Percentiles rank a stretch among this genome's conserved stretches.
Conservation (phyloP, 1,284 basidiomycete species). For the Afroboletus lepidellus region DNA sequence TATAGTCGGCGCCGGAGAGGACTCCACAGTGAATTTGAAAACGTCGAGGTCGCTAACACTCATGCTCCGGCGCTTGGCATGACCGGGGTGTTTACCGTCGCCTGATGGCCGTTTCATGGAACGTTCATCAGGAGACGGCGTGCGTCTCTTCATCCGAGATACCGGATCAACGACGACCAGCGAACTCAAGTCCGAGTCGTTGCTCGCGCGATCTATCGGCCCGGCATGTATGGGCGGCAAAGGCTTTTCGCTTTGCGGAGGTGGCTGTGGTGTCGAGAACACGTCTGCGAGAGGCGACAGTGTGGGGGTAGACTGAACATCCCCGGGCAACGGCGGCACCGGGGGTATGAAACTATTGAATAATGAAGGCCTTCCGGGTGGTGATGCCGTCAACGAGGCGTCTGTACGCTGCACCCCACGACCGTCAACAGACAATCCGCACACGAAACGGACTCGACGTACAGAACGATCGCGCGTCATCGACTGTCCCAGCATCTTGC, state of each 20-base stretch:
- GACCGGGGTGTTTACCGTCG: conserved; percentile 27
- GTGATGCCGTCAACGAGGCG: conserved; percentile 22
- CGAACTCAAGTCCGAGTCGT: conserved; percentile 51
- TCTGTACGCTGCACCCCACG: conserved; percentile 44
- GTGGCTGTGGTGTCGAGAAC: conserved; percentile 41
- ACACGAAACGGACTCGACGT: conserved; percentile 32
- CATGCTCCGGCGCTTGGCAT: conserved; percentile 67
- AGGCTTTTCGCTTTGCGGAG: conserved; percentile 47
- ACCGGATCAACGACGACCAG: conserved; percentile 54
- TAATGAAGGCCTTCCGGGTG: conserved; percentile 33
- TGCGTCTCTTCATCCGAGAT: conserved; percentile 33
- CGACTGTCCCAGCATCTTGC: conserved; percentile 69
- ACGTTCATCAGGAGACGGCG: conserved; percentile 26
- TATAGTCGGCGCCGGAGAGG: conserved; percentile 39
- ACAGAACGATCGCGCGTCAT: conserved; percentile 69
- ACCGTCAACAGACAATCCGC: conserved; percentile 14
- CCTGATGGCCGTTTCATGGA: conserved; percentile 27
- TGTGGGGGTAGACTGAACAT: conserved; percentile 38
- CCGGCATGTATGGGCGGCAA: conserved; percentile 55
- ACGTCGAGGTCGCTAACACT: conserved; percentile 69
- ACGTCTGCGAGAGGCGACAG: conserved; percentile 52
- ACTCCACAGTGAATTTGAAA: conserved; percentile 43
- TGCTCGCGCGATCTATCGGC: conserved; percentile 36
- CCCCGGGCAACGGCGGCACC: conserved; percentile 64
- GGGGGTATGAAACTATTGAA: conserved; percentile 60